Evolutionary conservation across 164 flowering plant species (phyloP).

Genomic region (Sextonia rubra): DNA sequence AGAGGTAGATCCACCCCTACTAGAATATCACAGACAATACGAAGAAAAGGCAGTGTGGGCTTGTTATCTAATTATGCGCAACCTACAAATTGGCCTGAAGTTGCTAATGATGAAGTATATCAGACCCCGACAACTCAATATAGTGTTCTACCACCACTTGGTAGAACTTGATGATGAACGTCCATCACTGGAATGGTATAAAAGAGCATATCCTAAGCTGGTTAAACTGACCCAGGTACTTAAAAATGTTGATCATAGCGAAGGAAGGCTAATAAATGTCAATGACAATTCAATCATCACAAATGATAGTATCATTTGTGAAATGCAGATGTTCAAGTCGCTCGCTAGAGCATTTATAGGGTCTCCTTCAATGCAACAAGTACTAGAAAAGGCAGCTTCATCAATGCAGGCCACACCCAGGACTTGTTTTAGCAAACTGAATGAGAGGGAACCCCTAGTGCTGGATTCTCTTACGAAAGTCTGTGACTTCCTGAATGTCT

Average conservation of each 20-base stretch:
- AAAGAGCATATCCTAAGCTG: conserved; percentile 16
- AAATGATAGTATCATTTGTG: conserved; percentile 31
- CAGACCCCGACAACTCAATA: conserved; percentile 13
- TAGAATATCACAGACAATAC: neutral
- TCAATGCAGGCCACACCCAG: conserved; percentile 6
- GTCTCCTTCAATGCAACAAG: conserved; percentile 41
- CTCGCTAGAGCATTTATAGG: conserved; percentile 50
- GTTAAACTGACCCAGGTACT: conserved; percentile 15
- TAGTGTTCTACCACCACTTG: conserved; percentile 28
- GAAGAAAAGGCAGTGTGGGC: neutral
- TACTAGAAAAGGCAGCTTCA: conserved; percentile 20
- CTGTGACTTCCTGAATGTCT: conserved; percentile 44
- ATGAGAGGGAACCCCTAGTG: conserved; percentile 50
- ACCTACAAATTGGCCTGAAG: conserved; percentile 6
- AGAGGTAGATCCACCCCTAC: neutral
- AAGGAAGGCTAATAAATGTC: conserved; percentile 51
- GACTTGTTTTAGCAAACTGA: conserved; percentile 33
- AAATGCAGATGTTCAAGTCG: conserved; percentile 49
- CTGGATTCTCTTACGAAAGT: conserved; percentile 54
- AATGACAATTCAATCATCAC: conserved; percentile 31
- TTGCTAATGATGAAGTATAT: conserved; percentile 8
- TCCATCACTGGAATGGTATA: conserved; percentile 44
- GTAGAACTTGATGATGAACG: conserved; percentile 24
- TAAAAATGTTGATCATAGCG: conserved; percentile 51
- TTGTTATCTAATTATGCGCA: neutral